These are phyloP conservation scores for Rhynchosporium agropyri DNA, from an alignment of 2,329 filamentous ascomycete genomes.

Conservation along the genomic window DNA sequence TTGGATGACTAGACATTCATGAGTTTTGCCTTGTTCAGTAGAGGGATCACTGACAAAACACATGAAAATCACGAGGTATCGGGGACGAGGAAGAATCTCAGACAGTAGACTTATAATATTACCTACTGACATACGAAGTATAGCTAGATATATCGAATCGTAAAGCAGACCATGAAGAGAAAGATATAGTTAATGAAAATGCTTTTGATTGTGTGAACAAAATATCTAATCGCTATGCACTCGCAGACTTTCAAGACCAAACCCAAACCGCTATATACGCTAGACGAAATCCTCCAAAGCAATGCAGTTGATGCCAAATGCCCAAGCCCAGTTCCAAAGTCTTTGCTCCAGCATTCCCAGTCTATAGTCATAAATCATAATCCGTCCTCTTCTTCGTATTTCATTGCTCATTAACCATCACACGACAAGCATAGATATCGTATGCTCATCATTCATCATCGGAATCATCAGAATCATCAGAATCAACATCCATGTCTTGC, in stretches of 20 bases:
- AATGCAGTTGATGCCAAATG: conserved; percentile 27
- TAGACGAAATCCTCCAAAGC: conserved; percentile 21
- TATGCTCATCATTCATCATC: conserved; percentile 29
- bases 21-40: no score
- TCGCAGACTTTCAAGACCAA: not conserved
- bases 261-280: conserved; percentile 28
- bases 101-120: no score
- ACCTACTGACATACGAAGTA: no score
- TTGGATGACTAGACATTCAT: no score
- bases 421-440: conserved; percentile 1
- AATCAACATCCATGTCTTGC: conserved; percentile 41
- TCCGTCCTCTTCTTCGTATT: conserved; percentile 13
- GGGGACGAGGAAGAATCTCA: no score
- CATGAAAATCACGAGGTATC: no score
- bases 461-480: conserved; percentile 27
- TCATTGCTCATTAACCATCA: conserved; percentile 18
- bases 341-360: conserved; percentile 9
- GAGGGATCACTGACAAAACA: no score
- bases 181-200: not conserved
- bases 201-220: conserved; percentile 12
- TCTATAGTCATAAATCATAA: conserved; percentile 28
- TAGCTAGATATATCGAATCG: not conserved
- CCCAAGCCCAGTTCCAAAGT: conserved; percentile 13
- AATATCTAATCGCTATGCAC: conserved; percentile 7
- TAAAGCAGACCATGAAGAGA: not conserved